These are phyloP conservation scores for Thermothelomyces thermophilus DNA, from an alignment of 2,329 filamentous ascomycete genomes.

Conservation along the genomic window DNA sequence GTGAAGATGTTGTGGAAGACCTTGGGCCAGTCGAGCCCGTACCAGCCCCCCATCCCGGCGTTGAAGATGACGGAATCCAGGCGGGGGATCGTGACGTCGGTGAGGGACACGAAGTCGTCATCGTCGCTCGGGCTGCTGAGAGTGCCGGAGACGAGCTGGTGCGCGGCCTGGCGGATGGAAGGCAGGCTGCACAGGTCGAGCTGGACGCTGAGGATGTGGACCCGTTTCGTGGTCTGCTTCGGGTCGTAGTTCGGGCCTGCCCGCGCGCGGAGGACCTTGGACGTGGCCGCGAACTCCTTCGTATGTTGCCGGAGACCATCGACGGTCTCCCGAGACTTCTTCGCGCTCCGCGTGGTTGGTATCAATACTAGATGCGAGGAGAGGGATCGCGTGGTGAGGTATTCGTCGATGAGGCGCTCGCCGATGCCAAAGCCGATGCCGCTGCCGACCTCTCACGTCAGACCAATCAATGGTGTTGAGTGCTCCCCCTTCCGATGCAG, in stretches of 20 bases:
- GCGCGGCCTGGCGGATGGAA: slow-evolving; percentile 44
- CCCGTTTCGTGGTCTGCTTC: slow-evolving; percentile 39
- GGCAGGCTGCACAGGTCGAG: slow-evolving; percentile 55
- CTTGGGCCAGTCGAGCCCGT: slow-evolving; percentile 62
- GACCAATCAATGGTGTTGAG: slow-evolving; percentile 9
- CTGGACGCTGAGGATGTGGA: slow-evolving; percentile 54
- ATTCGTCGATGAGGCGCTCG: slow-evolving; percentile 83
- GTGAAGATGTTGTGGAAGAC: slow-evolving; percentile 51
- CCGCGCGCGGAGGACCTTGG: slow-evolving; percentile 33
- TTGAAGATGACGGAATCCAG: slow-evolving; percentile 79
- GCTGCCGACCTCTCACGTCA: slow-evolving; percentile 42
- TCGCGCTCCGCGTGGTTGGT: slow-evolving; percentile 69
- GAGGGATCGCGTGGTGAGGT: slow-evolving; percentile 62
- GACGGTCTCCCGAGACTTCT: slow-evolving; percentile 70
- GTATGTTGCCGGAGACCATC: slow-evolving; percentile 57
- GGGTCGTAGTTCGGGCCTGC: slow-evolving; percentile 35
- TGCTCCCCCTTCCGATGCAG: slow-evolving; percentile 7
- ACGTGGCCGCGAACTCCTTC: slow-evolving; percentile 38
- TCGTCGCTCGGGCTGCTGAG: slow-evolving; percentile 39
- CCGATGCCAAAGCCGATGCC: slow-evolving; percentile 82
- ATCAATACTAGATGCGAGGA: slow-evolving; percentile 69
- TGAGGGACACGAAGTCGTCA: slow-evolving; percentile 32
- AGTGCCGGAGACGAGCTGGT: slow-evolving; percentile 38
- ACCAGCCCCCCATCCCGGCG: slow-evolving; percentile 83
- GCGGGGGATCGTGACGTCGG: slow-evolving; percentile 52